A percentile compares a stretch with the other conserved stretches of the same genome.
These are phyloP conservation scores for Cordyceps militaris DNA, from an alignment of 2,329 filamentous ascomycete species.

Conservation along the genomic window DNA sequence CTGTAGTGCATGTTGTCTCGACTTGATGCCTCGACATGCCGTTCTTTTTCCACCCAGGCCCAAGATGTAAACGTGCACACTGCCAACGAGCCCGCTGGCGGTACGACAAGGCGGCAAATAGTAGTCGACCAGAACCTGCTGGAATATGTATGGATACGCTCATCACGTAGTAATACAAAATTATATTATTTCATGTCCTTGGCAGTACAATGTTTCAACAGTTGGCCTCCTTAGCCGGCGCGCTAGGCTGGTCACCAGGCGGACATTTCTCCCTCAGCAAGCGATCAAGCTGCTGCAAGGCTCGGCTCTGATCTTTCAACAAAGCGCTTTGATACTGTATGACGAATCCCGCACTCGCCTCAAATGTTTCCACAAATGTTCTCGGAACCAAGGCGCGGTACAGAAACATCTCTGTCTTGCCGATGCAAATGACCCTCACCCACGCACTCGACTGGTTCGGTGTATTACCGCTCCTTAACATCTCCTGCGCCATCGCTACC, in stretches of 20 bases:
- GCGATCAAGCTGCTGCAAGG: not conserved
- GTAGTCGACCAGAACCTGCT: not conserved
- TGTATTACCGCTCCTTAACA: not conserved
- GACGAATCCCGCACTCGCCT: not conserved
- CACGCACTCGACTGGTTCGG: not conserved
- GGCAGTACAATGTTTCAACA: not conserved
- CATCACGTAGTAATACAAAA: not conserved
- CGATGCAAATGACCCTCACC: not conserved
- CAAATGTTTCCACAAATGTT: not conserved
- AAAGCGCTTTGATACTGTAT: constrained; percentile 1
- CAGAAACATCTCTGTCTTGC: not conserved
- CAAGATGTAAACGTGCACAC: not conserved
- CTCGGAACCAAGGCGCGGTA: not conserved
- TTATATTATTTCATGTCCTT: not conserved
- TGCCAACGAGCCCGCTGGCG: not conserved
- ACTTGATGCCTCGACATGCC: no score
- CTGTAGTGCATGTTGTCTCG: no score
- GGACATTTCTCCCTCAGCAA: not conserved
- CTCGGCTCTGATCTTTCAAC: not conserved
- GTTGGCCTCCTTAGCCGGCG: not conserved
- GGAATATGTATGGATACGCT: not conserved
- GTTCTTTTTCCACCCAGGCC: not conserved
- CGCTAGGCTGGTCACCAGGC: not conserved
- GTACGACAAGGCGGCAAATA: not conserved
- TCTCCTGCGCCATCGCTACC: not conserved